Evolutionary conservation across 495 filamentous ascomycete genomes (phyloP), one percentile per base, ranked within the genome.

Genomic region (Durotheca rogersii): DNA sequence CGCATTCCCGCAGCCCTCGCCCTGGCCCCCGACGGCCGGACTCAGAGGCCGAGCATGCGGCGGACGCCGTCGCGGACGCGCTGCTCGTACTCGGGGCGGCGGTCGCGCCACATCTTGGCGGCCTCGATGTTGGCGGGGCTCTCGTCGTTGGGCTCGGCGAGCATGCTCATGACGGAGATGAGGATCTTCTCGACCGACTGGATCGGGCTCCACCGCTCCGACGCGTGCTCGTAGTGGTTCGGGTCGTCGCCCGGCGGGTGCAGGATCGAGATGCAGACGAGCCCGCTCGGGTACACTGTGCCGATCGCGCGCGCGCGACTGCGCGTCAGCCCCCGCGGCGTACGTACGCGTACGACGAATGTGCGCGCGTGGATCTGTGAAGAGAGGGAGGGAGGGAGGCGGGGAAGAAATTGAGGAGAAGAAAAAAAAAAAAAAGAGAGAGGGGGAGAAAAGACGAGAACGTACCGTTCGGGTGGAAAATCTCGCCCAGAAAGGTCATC

Each of bases 171-270:
- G 35, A 99, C 93, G 1, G 81, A 87, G 43, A 97, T 90, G 52
- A 99, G 72, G 45, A 99, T 99, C 81, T 96, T 97, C 78, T 97
- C 94, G 56, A 96, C 90, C 47, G 84, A 89, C 72, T 97, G 93
- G 34, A 99, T 96, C 32, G 93, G 93, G 32, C 83, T 87, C 93
- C 93, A 99, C 38, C 93, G 80, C 75, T 99, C 93, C 14, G 83
- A 87, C 16, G 94, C 94, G 58, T 92, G 87, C 71, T 99, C 93
- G 75, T 99, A 99, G 69, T 97, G 94, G 69, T 95, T 95, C 53
- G 93, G 91, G 70, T 99, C 93, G 67, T 99, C 94, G 56, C 90
- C 91, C n/a, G 93, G 93, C 3, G 94, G 86, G 72, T 99, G 93
- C 7, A 99, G 83, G 75, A 99, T 99, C 10, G 88, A 93, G 52